A percentile compares a stretch with the other conserved stretches of the same genome.
Conservation (phyloP, 345 rosid genomes). For the Syzygium grande region DNA sequence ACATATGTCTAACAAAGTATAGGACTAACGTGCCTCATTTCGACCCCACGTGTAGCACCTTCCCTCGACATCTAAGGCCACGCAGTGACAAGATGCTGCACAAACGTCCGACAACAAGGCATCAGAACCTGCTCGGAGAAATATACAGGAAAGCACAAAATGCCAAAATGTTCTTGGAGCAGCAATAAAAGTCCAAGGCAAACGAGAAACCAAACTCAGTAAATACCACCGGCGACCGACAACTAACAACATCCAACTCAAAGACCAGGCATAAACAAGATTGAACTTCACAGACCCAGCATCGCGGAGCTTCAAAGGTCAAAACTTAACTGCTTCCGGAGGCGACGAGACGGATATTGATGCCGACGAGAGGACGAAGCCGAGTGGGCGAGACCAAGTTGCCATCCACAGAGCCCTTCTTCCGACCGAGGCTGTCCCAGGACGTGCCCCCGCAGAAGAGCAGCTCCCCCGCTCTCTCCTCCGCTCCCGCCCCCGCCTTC, state of each 20-base stretch:
- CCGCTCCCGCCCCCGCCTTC: conserved; percentile 26
- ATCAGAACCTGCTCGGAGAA: background rate
- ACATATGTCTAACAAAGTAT: background rate
- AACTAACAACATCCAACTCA: background rate
- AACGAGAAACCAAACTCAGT: background rate
- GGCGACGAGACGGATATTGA: conserved; percentile 71
- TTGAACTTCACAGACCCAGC: background rate
- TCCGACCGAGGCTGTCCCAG: conserved; percentile 71
- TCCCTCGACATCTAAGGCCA: conserved; percentile 92
- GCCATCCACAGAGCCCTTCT: conserved; percentile 53
- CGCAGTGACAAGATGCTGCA: conserved; percentile 91
- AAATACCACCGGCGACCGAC: background rate
- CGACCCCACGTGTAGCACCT: conserved; percentile 99
- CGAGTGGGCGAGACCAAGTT: conserved; percentile 90
- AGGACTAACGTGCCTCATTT: conserved; percentile 56
- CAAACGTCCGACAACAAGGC: background rate
- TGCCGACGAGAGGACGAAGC: conserved; percentile 78
- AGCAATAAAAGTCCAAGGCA: background rate
- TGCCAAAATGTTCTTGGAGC: background rate
- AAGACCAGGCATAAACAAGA: background rate
- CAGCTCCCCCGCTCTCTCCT: conserved; percentile 82
- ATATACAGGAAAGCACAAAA: background rate
- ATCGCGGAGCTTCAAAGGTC: background rate
- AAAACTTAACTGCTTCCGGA: conserved; percentile 68
- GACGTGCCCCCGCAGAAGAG: conserved; percentile 82